Conservation (phyloP, 2,329 filamentous ascomycete genomes). For the Pleurostoma richardsiae region DNA sequence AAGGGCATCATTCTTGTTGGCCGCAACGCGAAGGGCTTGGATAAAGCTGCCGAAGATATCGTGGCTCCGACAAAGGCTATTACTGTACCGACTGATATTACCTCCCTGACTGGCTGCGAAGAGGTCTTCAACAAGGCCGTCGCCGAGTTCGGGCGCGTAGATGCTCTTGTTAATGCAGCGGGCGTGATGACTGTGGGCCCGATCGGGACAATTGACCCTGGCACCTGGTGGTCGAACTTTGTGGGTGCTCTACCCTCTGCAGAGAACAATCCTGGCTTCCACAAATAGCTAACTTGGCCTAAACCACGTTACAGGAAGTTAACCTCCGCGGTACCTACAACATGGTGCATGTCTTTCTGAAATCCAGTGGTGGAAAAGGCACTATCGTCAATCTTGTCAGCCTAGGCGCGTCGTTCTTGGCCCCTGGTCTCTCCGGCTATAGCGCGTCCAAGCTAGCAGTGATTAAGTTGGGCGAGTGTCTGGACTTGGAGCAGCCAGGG, state of each 20-base stretch:
- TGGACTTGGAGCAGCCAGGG: slow-evolving; percentile 16
- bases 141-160: slow-evolving; percentile 14
- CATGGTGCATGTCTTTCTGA: slow-evolving; percentile 14
- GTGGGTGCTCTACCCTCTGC: neutral
- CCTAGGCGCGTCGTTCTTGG: slow-evolving; percentile 13
- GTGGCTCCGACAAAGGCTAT: neutral
- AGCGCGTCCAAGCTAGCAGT: slow-evolving; percentile 13
- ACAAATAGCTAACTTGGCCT: too few species aligned
- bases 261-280: too few species aligned
- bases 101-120: slow-evolving; percentile 2
- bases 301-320: slow-evolving; percentile 10
- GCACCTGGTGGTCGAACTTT: slow-evolving; percentile 13
- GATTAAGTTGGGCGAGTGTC: slow-evolving; percentile 16
- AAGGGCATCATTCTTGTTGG: slow-evolving; percentile 22
- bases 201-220: slow-evolving; percentile 8
- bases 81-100: neutral
- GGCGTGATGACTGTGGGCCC: slow-evolving; percentile 9
- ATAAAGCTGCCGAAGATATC: neutral
- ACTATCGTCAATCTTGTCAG: slow-evolving; percentile 17
- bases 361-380: slow-evolving; percentile 12
- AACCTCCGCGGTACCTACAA: slow-evolving; percentile 18
- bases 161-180: slow-evolving; percentile 17
- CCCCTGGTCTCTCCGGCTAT: slow-evolving; percentile 15
- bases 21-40: slow-evolving; percentile 11
- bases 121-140: slow-evolving; percentile 10